phyloP scores from a whole-genome alignment of 371 early-diverging fungal species.

The Fennellomyces sp. region DNA sequence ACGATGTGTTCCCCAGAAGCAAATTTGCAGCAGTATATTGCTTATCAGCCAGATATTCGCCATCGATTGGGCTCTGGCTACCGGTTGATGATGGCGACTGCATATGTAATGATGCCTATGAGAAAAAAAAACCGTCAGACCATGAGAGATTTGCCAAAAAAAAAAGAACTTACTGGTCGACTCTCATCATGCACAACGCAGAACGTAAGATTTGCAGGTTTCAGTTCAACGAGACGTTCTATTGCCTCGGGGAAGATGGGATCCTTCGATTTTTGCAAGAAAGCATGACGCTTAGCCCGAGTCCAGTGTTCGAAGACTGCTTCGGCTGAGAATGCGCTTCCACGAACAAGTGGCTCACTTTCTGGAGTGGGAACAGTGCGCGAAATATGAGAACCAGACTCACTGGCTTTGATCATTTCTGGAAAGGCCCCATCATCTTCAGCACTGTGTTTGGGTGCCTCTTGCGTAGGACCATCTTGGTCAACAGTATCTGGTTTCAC shows the following conservation, averaged over 20 bases:
- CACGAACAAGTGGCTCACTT: neutral
- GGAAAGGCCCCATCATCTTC: neutral
- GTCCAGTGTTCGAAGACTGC: conserved; percentile 3
- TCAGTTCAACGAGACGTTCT: conserved; percentile 25
- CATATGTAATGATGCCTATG: neutral
- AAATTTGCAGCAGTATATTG: too few relatives aligned
- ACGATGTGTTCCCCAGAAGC: too few relatives aligned
- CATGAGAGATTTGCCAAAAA: too few relatives aligned
- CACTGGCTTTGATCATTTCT: conserved; percentile 1
- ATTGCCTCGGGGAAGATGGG: conserved; percentile 34
- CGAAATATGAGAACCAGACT: neutral
- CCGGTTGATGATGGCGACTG: too few relatives aligned
- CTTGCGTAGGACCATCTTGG: neutral
- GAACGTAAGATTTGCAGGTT: conserved; percentile 33
- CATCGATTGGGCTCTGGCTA: too few relatives aligned
- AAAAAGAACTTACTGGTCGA: neutral
- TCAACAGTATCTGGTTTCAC: neutral
- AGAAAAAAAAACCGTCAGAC: neutral
- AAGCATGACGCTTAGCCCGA: conserved; percentile 5
- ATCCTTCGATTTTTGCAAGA: conserved; percentile 17
- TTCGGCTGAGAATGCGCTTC: neutral
- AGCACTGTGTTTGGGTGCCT: too few relatives aligned
- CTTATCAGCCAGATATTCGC: neutral
- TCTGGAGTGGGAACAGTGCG: neutral
- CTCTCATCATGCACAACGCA: conserved; percentile 16